Percentiles rank a stretch among this genome's conserved stretches.
phyloP scores from a whole-genome alignment of 1,284 basidiomycete genomes.

The Ceratobasidium sp. region DNA sequence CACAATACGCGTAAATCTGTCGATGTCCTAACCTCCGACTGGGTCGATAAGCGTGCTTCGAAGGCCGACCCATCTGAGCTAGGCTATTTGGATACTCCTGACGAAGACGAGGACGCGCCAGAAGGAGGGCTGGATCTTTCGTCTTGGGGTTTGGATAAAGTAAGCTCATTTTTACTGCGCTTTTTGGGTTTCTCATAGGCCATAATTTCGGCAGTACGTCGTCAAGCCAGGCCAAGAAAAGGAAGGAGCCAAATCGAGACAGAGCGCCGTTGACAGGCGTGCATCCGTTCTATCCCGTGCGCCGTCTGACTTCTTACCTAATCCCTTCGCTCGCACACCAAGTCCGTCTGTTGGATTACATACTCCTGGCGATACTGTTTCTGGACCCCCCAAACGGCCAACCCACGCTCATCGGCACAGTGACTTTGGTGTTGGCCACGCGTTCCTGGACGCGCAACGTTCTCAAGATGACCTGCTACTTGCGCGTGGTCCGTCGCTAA shows the following conservation, averaged over 20 bases:
- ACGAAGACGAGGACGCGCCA: slow-evolving; percentile 55
- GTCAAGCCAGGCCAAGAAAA: slow-evolving; percentile 41
- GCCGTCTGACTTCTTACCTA: slow-evolving; percentile 57
- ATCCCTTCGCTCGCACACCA: slow-evolving; percentile 39
- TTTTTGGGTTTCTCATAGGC: slow-evolving; percentile 2
- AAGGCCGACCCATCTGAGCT: slow-evolving; percentile 23
- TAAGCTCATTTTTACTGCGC: slow-evolving; percentile 16
- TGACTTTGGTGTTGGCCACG: slow-evolving; percentile 58
- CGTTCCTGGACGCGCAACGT: slow-evolving; percentile 59
- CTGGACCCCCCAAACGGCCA: slow-evolving; percentile 22
- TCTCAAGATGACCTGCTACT: slow-evolving; percentile 21
- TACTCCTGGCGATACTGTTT: slow-evolving; percentile 7
- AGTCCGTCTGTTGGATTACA: slow-evolving; percentile 33
- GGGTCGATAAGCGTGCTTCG: slow-evolving; percentile 32
- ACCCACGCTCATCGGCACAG: slow-evolving; percentile 28
- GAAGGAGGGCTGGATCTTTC: slow-evolving; percentile 75
- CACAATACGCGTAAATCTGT: slow-evolving; percentile 31
- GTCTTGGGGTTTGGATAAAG: slow-evolving; percentile 81
- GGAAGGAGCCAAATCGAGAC: slow-evolving; percentile 7
- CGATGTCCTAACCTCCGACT: slow-evolving; percentile 32
- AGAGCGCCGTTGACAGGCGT: slow-evolving; percentile 24
- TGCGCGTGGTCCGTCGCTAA: slow-evolving; percentile 14
- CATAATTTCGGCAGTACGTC: slow-evolving; percentile 41
- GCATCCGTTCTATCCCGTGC: slow-evolving; percentile 30
- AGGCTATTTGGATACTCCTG: slow-evolving; percentile 25